Conservation (phyloP, 2,329 filamentous ascomycete genomes). For the Ceratocystiopsis minuta region DNA sequence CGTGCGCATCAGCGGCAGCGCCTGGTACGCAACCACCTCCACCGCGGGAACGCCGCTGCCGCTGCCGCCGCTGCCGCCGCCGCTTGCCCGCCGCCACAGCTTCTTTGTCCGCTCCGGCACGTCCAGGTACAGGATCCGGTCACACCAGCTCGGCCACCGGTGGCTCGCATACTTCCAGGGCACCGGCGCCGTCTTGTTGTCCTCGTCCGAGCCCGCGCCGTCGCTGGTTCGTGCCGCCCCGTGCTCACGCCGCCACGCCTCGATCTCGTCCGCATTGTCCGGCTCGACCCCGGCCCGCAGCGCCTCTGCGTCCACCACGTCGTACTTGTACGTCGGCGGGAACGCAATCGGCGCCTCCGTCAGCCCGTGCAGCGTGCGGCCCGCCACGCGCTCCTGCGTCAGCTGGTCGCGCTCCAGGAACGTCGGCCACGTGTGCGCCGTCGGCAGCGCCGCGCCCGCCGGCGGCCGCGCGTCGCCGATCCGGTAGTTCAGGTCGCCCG, state of each 20-base stretch:
- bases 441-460: slow-evolving; percentile 44
- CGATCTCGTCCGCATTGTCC: slow-evolving; percentile 13
- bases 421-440: slow-evolving; percentile 41
- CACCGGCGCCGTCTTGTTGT: slow-evolving; percentile 19
- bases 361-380: slow-evolving; percentile 61
- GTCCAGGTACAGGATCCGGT: slow-evolving; percentile 67
- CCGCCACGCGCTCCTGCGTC: slow-evolving; percentile 46
- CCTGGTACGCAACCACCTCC: slow-evolving; percentile 48
- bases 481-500: slow-evolving; percentile 90
- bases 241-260: background rate
- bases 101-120: slow-evolving; percentile 32
- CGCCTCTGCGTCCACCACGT: slow-evolving; percentile 17
- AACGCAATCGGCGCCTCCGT: slow-evolving; percentile 59
- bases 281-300: slow-evolving; percentile 15
- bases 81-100: background rate
- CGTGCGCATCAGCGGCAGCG: slow-evolving; percentile 60
- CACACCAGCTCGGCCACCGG: slow-evolving; percentile 85
- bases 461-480: slow-evolving; percentile 51
- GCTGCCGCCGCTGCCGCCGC: slow-evolving; percentile 2
- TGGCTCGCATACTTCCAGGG: slow-evolving; percentile 61
- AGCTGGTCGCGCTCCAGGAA: slow-evolving; percentile 68
- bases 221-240: slow-evolving; percentile 2
- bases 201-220: no score
- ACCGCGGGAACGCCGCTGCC: slow-evolving; percentile 12
- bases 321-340: slow-evolving; percentile 89